These are phyloP conservation scores for Sphaerulina vaccinii DNA, from an alignment of 2,329 filamentous ascomycete genomes.

Conservation along the genomic window DNA sequence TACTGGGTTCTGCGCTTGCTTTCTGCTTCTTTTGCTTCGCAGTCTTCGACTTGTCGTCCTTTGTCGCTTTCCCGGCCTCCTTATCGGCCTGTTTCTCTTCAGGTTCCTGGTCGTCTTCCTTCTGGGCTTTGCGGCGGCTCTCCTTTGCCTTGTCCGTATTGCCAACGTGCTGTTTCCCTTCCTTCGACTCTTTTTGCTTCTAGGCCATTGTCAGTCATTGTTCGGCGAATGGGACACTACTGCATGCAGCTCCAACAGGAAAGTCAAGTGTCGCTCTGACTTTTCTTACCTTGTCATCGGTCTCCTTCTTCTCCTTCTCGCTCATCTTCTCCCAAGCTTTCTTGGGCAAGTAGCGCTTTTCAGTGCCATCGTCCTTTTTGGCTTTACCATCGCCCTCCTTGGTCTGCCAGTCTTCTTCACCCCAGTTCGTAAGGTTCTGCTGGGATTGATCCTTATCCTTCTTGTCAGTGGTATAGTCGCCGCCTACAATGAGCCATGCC, in stretches of 20 bases:
- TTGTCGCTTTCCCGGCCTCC: no score
- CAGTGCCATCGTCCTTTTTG: conserved; percentile 45
- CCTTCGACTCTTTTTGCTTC: conserved; percentile 40
- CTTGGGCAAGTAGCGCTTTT: conserved; percentile 49
- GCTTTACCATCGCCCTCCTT: conserved; percentile 49
- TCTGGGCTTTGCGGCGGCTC: conserved; percentile 38
- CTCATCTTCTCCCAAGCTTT: conserved; percentile 51
- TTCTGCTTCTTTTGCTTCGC: no score
- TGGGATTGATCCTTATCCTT: conserved; percentile 45
- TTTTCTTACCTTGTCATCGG: conserved; percentile 37
- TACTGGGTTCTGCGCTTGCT: no score
- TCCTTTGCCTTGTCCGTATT: conserved; percentile 47
- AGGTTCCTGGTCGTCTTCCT: conserved; percentile 27
- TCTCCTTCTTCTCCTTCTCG: conserved; percentile 47
- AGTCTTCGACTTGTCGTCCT: no score
- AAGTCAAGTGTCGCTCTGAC: no score
- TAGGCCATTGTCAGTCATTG: neutral
- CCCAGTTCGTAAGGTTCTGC: conserved; percentile 48
- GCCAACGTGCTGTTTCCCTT: conserved; percentile 46
- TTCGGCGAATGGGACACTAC: no score
- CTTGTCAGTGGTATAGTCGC: conserved; percentile 48
- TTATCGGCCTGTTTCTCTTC: conserved; percentile 18
- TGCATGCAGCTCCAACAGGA: no score
- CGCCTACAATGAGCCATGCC: no score
- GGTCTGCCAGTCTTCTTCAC: conserved; percentile 52